phyloP scores from a whole-genome alignment of 2,329 filamentous ascomycete species.

The Talaromyces islandicus region DNA sequence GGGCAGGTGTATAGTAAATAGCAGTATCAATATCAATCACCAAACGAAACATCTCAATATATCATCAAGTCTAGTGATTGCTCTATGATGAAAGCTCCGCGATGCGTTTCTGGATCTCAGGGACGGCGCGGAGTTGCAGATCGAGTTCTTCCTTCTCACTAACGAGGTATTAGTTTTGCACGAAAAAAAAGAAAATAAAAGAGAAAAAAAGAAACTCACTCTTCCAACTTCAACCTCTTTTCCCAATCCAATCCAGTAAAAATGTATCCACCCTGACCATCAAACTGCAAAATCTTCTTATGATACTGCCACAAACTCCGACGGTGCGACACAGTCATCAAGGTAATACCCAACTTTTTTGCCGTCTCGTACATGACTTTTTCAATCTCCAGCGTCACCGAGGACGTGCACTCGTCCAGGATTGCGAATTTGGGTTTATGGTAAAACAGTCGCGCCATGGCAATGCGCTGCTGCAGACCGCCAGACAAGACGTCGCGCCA shows the following conservation, averaged over 20 bases:
- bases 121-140: slow-evolving; percentile 73
- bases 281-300: slow-evolving; percentile 88
- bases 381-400: slow-evolving; percentile 91
- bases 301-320: slow-evolving; percentile 96
- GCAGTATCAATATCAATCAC: not conserved
- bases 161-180: slow-evolving; percentile 2
- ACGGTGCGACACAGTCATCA: slow-evolving; percentile 94
- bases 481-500: slow-evolving; percentile 93
- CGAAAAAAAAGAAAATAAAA: not conserved
- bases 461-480: slow-evolving; percentile 89
- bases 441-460: slow-evolving; percentile 94
- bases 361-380: slow-evolving; percentile 96
- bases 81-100: slow-evolving; percentile 61
- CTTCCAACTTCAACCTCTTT: slow-evolving; percentile 74
- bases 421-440: slow-evolving; percentile 91
- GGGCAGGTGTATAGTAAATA: not conserved
- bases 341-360: slow-evolving; percentile 81
- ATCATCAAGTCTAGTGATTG: not conserved
- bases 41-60: not conserved
- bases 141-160: slow-evolving; percentile 91
- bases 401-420: slow-evolving; percentile 91
- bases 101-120: slow-evolving; percentile 80
- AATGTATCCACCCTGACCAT: slow-evolving; percentile 85
- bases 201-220: slow-evolving; percentile 48
- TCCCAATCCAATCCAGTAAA: slow-evolving; percentile 90